Evolutionary conservation across 768 basidiomycete species (phyloP).

Genomic region (Rhodotorula babjevae): DNA sequence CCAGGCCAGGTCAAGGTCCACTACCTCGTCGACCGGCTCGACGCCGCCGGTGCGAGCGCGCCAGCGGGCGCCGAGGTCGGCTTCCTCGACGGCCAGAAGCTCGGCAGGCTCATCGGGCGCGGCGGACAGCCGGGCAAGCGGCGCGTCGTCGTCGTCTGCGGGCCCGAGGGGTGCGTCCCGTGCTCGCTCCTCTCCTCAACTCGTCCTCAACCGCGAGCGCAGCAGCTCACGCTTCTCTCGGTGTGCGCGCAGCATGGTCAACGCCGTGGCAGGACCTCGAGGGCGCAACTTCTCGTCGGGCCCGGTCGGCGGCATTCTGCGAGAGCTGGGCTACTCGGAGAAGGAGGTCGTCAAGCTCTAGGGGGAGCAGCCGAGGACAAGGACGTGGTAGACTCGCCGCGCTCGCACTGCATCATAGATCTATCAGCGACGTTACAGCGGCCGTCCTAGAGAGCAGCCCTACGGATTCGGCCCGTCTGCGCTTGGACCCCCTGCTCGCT

Average conservation of each 20-base stretch:
- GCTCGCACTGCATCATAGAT: too few relatives aligned
- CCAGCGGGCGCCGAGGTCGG: slow-evolving; percentile 1
- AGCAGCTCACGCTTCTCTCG: not conserved
- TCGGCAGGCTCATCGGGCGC: slow-evolving; percentile 24
- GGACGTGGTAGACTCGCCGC: not conserved
- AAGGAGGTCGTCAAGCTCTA: slow-evolving; percentile 39
- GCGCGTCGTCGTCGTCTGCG: slow-evolving; percentile 37
- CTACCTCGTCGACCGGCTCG: slow-evolving; percentile 32
- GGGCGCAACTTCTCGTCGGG: slow-evolving; percentile 36
- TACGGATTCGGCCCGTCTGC: too few relatives aligned
- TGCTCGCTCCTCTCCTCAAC: too few relatives aligned
- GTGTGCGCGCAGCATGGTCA: slow-evolving; percentile 30
- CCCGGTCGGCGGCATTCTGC: slow-evolving; percentile 36
- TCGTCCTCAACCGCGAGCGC: too few relatives aligned
- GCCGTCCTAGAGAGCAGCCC: too few relatives aligned
- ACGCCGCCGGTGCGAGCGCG: not conserved
- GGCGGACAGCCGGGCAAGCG: not conserved
- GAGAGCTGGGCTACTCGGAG: slow-evolving; percentile 30
- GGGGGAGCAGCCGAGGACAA: not conserved
- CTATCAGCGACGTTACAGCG: too few relatives aligned
- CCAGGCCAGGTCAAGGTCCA: not conserved
- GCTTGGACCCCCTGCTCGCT: not conserved
- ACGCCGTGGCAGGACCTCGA: slow-evolving; percentile 37
- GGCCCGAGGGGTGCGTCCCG: slow-evolving; percentile 36
- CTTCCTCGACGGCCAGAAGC: not conserved